These are phyloP conservation scores for Petasospora rhodanensis DNA, from an alignment of 1,139 yeast species.

Conservation along the genomic window DNA sequence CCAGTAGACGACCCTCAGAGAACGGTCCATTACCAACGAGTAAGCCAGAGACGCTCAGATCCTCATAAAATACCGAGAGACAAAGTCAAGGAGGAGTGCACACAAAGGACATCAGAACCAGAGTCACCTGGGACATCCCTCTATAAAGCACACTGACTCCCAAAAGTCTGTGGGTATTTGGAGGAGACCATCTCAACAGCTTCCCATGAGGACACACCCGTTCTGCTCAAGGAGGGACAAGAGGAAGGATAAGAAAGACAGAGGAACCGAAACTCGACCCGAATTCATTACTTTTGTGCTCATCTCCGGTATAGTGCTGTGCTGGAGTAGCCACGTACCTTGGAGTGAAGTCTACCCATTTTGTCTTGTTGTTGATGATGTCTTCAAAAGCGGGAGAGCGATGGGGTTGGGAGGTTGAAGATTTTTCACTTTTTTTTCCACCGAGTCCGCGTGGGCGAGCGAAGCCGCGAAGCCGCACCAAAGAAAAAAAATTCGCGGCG, in stretches of 20 bases:
- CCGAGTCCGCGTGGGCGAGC: neutral
- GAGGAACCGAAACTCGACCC: constrained; percentile 29
- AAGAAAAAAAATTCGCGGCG: too few species aligned
- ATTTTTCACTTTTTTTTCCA: constrained; percentile 8
- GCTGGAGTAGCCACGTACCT: constrained; percentile 73
- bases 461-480: too few species aligned
- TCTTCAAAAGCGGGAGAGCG: too few species aligned
- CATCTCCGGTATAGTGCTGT: too few species aligned
- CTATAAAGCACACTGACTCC: too few species aligned
- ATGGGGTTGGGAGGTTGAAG: neutral
- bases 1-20: neutral
- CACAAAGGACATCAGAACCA: too few species aligned
- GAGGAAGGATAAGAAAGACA: constrained; percentile 1
- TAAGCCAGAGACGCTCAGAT: constrained; percentile 9
- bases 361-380: constrained; percentile 24
- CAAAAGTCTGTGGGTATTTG: too few species aligned
- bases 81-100: too few species aligned
- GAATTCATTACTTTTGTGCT: too few species aligned
- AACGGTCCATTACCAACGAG: neutral
- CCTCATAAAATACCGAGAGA: constrained; percentile 2
- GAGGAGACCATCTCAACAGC: constrained; percentile 8
- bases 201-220: constrained; percentile 1
- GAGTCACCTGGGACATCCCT: too few species aligned
- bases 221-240: constrained; percentile 1
- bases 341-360: constrained; percentile 81